phyloP scores from a whole-genome alignment of 208 protist genomes.

The Plasmodiophora brassicae region DNA sequence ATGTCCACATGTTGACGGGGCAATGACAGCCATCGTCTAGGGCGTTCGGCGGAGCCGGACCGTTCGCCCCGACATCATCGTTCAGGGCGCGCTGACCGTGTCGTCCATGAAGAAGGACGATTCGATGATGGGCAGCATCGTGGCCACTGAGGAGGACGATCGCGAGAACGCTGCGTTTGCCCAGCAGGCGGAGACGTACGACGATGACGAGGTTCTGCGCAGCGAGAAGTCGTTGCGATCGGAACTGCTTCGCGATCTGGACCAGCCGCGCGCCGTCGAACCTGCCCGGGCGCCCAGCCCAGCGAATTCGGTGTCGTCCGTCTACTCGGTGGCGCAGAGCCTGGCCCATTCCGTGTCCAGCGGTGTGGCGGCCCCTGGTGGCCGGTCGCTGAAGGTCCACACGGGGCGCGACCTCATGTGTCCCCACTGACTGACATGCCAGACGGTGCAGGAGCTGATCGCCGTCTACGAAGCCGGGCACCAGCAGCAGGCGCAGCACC shows the following conservation, averaged over 20 bases:
- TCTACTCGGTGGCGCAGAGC: constrained; percentile 6
- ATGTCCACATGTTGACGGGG: background rate
- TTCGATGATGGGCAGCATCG: background rate
- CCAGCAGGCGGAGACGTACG: background rate
- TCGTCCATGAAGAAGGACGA: no score
- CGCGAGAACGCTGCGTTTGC: background rate
- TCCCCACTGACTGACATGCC: background rate
- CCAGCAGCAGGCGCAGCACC: background rate
- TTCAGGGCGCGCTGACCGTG: background rate
- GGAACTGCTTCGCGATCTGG: background rate
- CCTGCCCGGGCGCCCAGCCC: background rate
- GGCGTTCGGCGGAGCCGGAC: background rate
- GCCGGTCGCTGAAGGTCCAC: background rate
- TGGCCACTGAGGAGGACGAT: background rate
- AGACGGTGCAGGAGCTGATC: constrained; percentile 8
- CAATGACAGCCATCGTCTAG: background rate
- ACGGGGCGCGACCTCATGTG: no score
- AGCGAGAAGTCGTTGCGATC: background rate
- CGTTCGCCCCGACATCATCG: background rate
- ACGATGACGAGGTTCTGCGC: background rate
- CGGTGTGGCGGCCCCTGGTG: background rate
- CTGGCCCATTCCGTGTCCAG: background rate
- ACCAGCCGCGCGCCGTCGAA: background rate
- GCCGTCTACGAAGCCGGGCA: constrained; percentile 7
- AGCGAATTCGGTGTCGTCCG: background rate